These are phyloP conservation scores for Mycena capillaripes DNA, from an alignment of 768 basidiomycete genomes.

Conservation along the genomic window DNA sequence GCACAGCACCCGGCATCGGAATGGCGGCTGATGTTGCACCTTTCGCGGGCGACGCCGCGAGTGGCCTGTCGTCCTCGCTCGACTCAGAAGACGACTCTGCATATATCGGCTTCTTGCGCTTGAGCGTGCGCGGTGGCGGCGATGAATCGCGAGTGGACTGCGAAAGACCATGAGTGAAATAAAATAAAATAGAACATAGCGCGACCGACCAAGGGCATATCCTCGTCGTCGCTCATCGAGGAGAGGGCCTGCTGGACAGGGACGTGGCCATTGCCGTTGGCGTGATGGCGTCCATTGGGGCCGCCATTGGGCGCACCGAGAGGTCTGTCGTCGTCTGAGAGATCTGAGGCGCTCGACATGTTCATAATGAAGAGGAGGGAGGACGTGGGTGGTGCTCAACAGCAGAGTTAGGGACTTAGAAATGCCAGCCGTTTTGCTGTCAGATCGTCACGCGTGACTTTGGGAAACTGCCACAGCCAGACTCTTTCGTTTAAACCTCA, in stretches of 20 bases:
- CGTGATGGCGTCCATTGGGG: constrained; percentile 53
- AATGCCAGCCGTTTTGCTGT: not conserved
- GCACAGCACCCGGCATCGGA: constrained; percentile 57
- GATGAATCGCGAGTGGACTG: constrained; percentile 66
- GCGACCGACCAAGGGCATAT: constrained; percentile 76
- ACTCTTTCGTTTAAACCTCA: not conserved
- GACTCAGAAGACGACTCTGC: constrained; percentile 63
- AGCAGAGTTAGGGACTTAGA: not conserved
- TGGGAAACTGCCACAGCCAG: not conserved
- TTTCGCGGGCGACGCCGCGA: constrained; percentile 82
- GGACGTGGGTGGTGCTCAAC: constrained; percentile 40
- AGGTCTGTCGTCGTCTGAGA: constrained; percentile 72
- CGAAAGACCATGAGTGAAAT: constrained; percentile 55
- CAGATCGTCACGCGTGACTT: no score
- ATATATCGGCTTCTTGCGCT: constrained; percentile 72
- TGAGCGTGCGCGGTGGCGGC: constrained; percentile 55
- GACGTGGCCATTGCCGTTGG: constrained; percentile 58
- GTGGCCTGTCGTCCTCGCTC: constrained; percentile 80
- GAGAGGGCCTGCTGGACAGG: constrained; percentile 54
- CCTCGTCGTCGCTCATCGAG: constrained; percentile 79
- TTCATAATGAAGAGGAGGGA: constrained; percentile 36
- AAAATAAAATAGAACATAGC: constrained; percentile 33
- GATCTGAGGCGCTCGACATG: constrained; percentile 63
- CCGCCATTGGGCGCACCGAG: constrained; percentile 57
- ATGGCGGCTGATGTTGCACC: constrained; percentile 52